Percentiles rank a stretch among this genome's conserved stretches.
phyloP scores from a whole-genome alignment of 176 grass and related monocot genomes.

The Ampelocalamus luodianensis region DNA sequence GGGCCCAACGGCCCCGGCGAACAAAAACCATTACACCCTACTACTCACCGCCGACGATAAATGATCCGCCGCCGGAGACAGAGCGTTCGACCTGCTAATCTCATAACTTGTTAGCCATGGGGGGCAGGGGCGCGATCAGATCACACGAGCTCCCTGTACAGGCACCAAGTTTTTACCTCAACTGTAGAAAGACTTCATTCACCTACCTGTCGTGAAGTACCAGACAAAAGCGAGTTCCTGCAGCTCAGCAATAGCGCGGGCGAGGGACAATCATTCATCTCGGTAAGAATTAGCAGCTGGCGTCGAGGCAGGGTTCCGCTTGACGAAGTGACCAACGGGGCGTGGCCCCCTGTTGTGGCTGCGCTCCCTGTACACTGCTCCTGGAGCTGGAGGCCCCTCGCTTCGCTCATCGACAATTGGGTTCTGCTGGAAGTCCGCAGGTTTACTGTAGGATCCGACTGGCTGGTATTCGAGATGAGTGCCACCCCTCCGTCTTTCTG shows the following conservation, averaged over 20 bases:
- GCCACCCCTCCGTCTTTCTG: constrained; percentile 51
- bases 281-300: constrained; percentile 34
- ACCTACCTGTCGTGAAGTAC: constrained; percentile 32
- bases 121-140: not conserved
- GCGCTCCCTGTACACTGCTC: constrained; percentile 46
- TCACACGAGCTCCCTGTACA: constrained; percentile 22
- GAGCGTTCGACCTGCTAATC: constrained; percentile 37
- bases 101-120: constrained; percentile 29
- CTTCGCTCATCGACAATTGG: constrained; percentile 34
- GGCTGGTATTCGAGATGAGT: constrained; percentile 72
- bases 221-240: not conserved
- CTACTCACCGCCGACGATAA: constrained; percentile 4
- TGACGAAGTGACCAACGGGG: constrained; percentile 48
- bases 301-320: constrained; percentile 31
- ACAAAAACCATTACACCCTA: constrained; percentile 52
- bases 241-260: constrained; percentile 6
- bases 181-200: not conserved
- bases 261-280: constrained; percentile 44
- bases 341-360: constrained; percentile 36
- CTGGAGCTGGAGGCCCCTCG: constrained; percentile 21
- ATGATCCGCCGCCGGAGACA: not conserved
- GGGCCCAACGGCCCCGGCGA: constrained; percentile 32
- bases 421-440: constrained; percentile 51
- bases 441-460: constrained; percentile 53
- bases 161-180: not conserved